Conservation (phyloP, 768 basidiomycete species). For the Naematelia aurantialba region DNA sequence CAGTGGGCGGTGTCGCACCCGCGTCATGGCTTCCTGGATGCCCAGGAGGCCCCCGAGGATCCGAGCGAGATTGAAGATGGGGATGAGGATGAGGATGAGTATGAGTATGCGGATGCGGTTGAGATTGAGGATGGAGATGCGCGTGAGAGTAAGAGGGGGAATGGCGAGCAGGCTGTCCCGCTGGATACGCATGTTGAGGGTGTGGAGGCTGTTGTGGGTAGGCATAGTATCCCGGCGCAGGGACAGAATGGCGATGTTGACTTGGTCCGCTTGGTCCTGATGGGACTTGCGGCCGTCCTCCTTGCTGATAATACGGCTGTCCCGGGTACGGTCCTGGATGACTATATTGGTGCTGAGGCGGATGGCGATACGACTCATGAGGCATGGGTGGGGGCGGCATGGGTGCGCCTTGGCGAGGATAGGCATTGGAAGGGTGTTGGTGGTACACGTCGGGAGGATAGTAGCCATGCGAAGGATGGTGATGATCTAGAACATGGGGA, state of each 20-base stretch:
- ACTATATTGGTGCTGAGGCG: not conserved
- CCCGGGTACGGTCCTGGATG: not conserved
- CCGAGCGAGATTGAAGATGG: no score
- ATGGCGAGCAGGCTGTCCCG: no score
- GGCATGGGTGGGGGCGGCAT: slow-evolving; percentile 15
- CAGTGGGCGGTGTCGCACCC: not conserved
- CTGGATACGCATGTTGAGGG: not conserved
- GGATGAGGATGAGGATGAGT: no score
- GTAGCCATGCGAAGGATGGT: not conserved
- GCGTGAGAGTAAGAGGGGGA: no score
- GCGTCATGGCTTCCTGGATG: no score
- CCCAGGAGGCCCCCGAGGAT: no score
- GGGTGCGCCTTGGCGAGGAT: slow-evolving; percentile 2
- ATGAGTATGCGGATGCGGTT: not conserved
- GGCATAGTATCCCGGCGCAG: not conserved
- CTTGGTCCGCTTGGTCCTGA: not conserved
- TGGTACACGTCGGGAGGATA: slow-evolving; percentile 8
- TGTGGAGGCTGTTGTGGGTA: not conserved
- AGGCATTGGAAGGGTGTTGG: not conserved
- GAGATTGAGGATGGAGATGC: not conserved
- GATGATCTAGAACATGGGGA: not conserved
- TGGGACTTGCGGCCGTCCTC: not conserved
- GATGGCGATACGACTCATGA: slow-evolving; percentile 10
- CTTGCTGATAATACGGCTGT: not conserved
- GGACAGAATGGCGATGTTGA: not conserved